Percentiles rank a stretch among this genome's conserved stretches.
phyloP scores from a whole-genome alignment of 2,329 filamentous ascomycete species.

The Akanthomyces dipterigenus region DNA sequence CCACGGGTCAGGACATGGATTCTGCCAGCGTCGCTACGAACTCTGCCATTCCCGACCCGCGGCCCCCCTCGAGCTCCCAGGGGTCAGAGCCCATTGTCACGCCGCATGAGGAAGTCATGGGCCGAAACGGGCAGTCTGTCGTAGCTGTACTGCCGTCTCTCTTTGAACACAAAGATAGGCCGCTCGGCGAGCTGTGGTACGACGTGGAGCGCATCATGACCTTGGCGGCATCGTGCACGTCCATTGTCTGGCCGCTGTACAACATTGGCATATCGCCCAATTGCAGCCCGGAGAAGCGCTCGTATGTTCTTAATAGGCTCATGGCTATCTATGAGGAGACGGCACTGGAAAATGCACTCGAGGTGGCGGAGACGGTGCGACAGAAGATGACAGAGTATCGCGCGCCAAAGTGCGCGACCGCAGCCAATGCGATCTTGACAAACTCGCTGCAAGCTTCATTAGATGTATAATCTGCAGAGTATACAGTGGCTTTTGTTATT shows the following conservation, averaged over 20 bases:
- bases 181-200: slow-evolving; percentile 10
- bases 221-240: slow-evolving; percentile 40
- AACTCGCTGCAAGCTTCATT: background rate
- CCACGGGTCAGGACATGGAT: slow-evolving; percentile 6
- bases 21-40: background rate
- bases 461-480: background rate
- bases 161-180: slow-evolving; percentile 25
- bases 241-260: slow-evolving; percentile 45
- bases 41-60: background rate
- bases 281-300: slow-evolving; percentile 33
- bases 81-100: slow-evolving; percentile 4
- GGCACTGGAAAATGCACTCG: slow-evolving; percentile 37
- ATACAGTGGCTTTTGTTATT: too few species aligned
- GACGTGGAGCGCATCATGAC: slow-evolving; percentile 41
- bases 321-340: slow-evolving; percentile 39
- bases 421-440: background rate
- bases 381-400: slow-evolving; percentile 4
- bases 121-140: background rate
- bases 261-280: slow-evolving; percentile 41
- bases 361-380: slow-evolving; percentile 34
- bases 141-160: slow-evolving; percentile 14
- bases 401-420: background rate
- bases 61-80: background rate
- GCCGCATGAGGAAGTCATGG: slow-evolving; percentile 1
- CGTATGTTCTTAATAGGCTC: slow-evolving; percentile 39